Base-by-base conservation (phyloP, 208 protist genomes). In the Borovskyia barvae region DNA sequence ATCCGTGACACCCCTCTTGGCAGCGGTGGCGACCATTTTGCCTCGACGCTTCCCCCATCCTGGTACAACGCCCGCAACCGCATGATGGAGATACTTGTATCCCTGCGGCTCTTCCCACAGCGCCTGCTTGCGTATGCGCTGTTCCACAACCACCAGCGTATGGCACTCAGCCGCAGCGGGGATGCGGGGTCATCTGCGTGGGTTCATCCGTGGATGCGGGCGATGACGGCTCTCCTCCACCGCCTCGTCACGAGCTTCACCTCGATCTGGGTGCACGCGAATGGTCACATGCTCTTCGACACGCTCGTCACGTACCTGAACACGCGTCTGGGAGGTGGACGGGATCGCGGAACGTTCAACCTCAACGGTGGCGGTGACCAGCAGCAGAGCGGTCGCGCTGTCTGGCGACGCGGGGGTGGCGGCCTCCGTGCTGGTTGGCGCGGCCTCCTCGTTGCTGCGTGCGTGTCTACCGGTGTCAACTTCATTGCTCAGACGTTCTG, bases 241-340 rank as follows among this genome's bases (percentile, higher is more conserved):
- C 63, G 63, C 2, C 36, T 61, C 3, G 37, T 69, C 8, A 69
- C 63, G 0, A 69, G 63, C 37, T 69, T 69, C 37, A 69, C 63
- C 30, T 57, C 63, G 8, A 69, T 35, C 3, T 69, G 63, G 63
- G 45, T 69, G 37, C 63, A 69, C 30, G 63, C 63, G 20, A 69
- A 54, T 32, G 46, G 63, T 20, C 37, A 25, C 46, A 69, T 69
- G 63, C 50, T 69, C 5, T 69, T 61, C 36, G 54, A 69, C 63
- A 69, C 63, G 37, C 8, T 57, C 15, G 54, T 69, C 28, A 69
- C 63, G 11, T 69, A 69, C 35, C 37, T 69, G n/a, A 55, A 47
- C 26, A 61, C 63, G n/a, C 63, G 53, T 32, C 24, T 69, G 3
- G 46, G 53, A 29, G 55, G 43, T 30, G 55, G 52, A 47, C 33